phyloP scores from a whole-genome alignment of 176 grass and related monocot species.

The Musa schizocarpa region DNA sequence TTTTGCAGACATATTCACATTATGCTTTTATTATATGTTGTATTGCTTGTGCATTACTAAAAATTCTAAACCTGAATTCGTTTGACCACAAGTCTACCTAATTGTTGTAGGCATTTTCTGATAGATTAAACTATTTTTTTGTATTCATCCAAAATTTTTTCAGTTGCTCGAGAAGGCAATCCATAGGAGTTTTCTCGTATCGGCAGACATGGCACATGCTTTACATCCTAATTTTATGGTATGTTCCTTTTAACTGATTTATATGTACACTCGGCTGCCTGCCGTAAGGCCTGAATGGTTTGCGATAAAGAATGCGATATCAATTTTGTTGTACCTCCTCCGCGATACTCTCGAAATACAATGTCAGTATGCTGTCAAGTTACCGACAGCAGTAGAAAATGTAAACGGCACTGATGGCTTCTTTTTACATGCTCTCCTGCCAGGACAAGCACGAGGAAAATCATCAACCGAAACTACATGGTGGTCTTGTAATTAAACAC shows the following conservation, averaged over 20 bases:
- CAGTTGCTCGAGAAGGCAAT: conserved; percentile 75
- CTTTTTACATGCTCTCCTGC: conserved; percentile 7
- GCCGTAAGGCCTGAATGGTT: not conserved
- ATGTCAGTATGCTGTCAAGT: not conserved
- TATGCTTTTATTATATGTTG: too few relatives aligned
- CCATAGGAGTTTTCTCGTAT: conserved; percentile 89
- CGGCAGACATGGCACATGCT: conserved; percentile 96
- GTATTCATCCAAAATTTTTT: conserved; percentile 19
- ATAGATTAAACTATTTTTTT: not conserved
- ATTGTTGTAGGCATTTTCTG: not conserved
- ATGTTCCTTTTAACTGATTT: conserved; percentile 6
- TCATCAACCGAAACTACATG: conserved; percentile 89
- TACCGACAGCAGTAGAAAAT: not conserved
- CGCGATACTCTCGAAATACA: not conserved
- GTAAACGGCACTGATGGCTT: conserved; percentile 4
- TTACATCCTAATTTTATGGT: conserved; percentile 96
- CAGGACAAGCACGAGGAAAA: conserved; percentile 99
- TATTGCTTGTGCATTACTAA: too few relatives aligned
- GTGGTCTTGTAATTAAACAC: conserved; percentile 93
- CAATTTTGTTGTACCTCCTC: not conserved
- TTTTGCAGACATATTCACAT: too few relatives aligned
- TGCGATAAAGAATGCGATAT: not conserved
- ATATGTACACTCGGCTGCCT: not conserved
- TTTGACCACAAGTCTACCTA: too few relatives aligned
- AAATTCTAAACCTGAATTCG: too few relatives aligned